Base-by-base conservation (phyloP, 768 basidiomycete species). In the Mycena maculata region DNA sequence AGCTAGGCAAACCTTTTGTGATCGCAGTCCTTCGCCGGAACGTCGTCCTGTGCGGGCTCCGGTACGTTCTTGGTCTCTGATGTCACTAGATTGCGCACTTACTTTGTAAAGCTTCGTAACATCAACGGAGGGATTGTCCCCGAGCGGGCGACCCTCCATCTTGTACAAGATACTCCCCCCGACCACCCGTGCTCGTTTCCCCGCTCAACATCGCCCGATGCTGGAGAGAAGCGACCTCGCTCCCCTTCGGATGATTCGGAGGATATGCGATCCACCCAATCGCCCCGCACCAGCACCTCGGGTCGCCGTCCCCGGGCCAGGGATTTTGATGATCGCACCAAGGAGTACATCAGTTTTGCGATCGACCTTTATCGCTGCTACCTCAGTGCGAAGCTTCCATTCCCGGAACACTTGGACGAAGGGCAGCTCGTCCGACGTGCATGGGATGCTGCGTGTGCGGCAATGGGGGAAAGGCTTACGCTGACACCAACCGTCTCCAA, bases 301-400 rank as follows among this genome's bases (percentile, higher is more conserved):
- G 44, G 45, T 5, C 52, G 57, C 18, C 64, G 57, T 20, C 4
- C 49, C 3, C 31, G 57, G 56, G 75, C 72, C 9, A 68, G 60
- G 4, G 70, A 75, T 56, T 74, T 59, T 36, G 67, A 74, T 15
- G 52, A 67, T 4, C 49, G 65, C 11, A 65, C 63, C 0, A 65
- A 75, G 56, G 69, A 75, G 23, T 31, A 73, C 8, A 67, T 77
- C n/a, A 52, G 55, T 11, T 63, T 54, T 8, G 74, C 77, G 16
- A 65, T 45, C 13, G 52, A 47, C 0, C 16, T 63, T 36, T 75
- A 68, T 49, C 50, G 71, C 1, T 73, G 72, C 50, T 44, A 68
- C 5, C 44, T 77, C 25, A 66, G 60, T 20, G 73, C 73, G 3
- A 27, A 54, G 3, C 64, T 70, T 11, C 71, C 69, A 15, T 79